A percentile compares a stretch with the other conserved stretches of the same genome.
These are phyloP conservation scores for Hysterium pulicare DNA, from an alignment of 2,329 filamentous ascomycete species.

Conservation along the genomic window DNA sequence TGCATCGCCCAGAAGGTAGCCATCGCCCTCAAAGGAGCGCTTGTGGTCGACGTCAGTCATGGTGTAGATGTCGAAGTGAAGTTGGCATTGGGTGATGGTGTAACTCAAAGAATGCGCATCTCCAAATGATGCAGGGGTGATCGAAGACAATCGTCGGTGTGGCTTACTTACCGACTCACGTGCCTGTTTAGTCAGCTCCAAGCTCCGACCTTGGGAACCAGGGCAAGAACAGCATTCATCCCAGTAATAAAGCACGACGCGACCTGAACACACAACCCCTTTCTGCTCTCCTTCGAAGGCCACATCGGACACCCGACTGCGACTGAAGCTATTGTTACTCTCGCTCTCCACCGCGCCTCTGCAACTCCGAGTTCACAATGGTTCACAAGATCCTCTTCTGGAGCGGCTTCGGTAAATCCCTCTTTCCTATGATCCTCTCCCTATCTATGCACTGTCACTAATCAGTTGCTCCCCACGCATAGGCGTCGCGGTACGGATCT, in stretches of 20 bases:
- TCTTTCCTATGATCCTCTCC: conserved; percentile 10
- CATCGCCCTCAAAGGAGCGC: conserved; percentile 27
- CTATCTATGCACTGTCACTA: conserved; percentile 14
- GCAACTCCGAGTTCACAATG: conserved; percentile 35
- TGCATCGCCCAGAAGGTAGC: conserved; percentile 12
- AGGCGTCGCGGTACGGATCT: conserved; percentile 90
- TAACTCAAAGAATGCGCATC: no score
- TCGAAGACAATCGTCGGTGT: no score
- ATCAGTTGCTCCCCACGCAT: conserved; percentile 17
- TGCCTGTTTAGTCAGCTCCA: no score
- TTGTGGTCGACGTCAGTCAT: conserved; percentile 35
- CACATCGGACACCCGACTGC: conserved; percentile 10
- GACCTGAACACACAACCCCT: conserved; percentile 1
- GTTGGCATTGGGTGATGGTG: no score
- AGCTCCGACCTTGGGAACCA: no score
- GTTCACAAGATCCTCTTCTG: conserved; percentile 70
- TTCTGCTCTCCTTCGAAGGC: neutral
- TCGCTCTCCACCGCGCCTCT: conserved; percentile 4
- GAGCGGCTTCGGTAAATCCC: conserved; percentile 80
- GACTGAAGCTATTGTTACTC: conserved; percentile 8
- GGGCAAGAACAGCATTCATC: no score
- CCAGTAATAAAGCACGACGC: neutral
- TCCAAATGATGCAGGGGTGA: no score
- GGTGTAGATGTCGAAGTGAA: conserved; percentile 5
- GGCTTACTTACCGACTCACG: no score